These are phyloP conservation scores for Sideroxylon spinosum DNA, from an alignment of 179 eudicot species.

Conservation along the genomic window DNA sequence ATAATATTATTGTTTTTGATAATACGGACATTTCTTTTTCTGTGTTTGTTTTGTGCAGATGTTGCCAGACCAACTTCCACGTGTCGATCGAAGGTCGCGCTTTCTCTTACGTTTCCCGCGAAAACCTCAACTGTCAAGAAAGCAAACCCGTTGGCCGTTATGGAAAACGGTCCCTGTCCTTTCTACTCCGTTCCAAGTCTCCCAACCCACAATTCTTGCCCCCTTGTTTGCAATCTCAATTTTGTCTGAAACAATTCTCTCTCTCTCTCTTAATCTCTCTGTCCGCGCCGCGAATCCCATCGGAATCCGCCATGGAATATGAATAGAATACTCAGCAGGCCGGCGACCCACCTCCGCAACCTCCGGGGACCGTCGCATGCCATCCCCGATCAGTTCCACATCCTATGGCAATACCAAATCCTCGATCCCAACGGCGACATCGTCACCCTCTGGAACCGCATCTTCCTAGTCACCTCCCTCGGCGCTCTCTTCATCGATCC, in stretches of 20 bases:
- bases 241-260: not conserved
- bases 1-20: too few species aligned
- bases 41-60: too few species aligned
- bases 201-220: not conserved
- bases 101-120: conserved; percentile 20
- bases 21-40: too few species aligned
- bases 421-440: conserved; percentile 61
- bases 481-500: conserved; percentile 75
- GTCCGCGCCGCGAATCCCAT: conserved; percentile 8
- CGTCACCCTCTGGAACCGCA: conserved; percentile 57
- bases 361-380: conserved; percentile 23
- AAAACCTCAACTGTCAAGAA: conserved; percentile 19
- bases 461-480: conserved; percentile 54
- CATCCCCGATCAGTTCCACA: conserved; percentile 5
- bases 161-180: not conserved
- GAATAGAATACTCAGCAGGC: conserved; percentile 35
- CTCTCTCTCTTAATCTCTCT: too few species aligned
- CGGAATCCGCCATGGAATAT: conserved; percentile 43
- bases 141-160: not conserved
- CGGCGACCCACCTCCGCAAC: conserved; percentile 39
- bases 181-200: not conserved
- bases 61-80: too few species aligned
- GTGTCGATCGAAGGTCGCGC: not conserved
- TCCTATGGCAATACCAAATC: conserved; percentile 43
- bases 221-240: not conserved